phyloP scores from a whole-genome alignment of 129 eudicot genomes.

The Artemisia tridentata region DNA sequence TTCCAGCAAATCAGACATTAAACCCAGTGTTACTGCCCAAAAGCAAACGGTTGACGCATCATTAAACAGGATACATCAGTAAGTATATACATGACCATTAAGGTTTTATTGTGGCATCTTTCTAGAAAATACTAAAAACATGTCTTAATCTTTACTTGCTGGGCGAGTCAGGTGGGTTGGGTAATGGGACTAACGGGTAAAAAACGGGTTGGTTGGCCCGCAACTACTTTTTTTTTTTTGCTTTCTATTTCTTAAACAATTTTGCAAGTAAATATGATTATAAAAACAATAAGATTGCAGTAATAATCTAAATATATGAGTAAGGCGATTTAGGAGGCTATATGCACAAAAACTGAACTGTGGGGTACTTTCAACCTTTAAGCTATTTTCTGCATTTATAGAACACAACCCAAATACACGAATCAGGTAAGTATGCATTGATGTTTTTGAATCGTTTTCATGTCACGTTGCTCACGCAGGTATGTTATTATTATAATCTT shows the following conservation, averaged over 20 bases:
- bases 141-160: conserved; percentile 1
- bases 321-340: not conserved
- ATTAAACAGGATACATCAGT: conserved; percentile 48
- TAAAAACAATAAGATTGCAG: too few relatives aligned
- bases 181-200: not conserved
- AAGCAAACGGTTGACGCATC: too few relatives aligned
- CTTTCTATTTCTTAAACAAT: too few relatives aligned
- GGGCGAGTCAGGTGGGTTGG: not conserved
- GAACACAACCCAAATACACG: not conserved
- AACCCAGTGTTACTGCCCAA: conserved; percentile 20
- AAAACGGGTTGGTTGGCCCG: too few relatives aligned
- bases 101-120: not conserved
- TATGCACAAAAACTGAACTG: too few relatives aligned
- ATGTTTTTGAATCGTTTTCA: too few relatives aligned
- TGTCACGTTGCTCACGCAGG: too few relatives aligned
- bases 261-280: too few relatives aligned
- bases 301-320: not conserved
- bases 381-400: not conserved
- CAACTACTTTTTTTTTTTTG: too few relatives aligned
- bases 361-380: too few relatives aligned
- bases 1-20: conserved; percentile 20
- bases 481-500: too few relatives aligned
- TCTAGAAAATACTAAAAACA: not conserved
- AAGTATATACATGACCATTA: conserved; percentile 32
- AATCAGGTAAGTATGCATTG: too few relatives aligned